Evolutionary conservation across 2,329 filamentous ascomycete genomes (phyloP).

Genomic region (Clonostachys solani): DNA sequence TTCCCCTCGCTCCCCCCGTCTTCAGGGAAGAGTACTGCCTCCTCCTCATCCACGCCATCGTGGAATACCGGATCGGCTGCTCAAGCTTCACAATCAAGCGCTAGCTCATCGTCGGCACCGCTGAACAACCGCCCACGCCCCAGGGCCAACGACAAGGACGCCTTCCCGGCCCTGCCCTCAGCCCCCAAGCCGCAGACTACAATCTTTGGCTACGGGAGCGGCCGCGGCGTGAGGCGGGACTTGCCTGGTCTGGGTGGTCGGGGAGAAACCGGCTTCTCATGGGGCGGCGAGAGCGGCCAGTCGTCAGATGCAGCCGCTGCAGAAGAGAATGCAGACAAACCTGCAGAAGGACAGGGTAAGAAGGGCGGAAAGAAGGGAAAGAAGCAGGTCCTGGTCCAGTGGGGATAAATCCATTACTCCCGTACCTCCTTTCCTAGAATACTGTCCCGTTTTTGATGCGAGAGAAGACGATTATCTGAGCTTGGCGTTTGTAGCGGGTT

Average conservation of each 20-base stretch:
- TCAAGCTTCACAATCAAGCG: background rate
- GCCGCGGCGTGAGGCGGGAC: conserved; percentile 50
- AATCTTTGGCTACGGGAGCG: conserved; percentile 56
- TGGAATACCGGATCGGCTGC: conserved; percentile 12
- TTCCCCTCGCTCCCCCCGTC: conserved; percentile 32
- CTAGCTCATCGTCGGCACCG: background rate
- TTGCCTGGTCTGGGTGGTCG: conserved; percentile 22
- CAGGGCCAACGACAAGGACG: conserved; percentile 41
- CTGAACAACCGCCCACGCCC: conserved; percentile 6
- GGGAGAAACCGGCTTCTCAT: conserved; percentile 43
- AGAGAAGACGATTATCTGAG: too few relatives aligned
- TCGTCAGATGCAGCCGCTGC: conserved; percentile 13
- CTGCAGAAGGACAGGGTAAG: conserved; percentile 35
- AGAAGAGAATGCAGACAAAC: conserved; percentile 18
- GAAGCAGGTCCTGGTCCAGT: conserved; percentile 57
- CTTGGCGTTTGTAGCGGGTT: too few relatives aligned
- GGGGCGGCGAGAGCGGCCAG: conserved; percentile 28
- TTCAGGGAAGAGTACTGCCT: background rate
- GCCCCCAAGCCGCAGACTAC: conserved; percentile 66
- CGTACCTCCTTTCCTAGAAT: too few relatives aligned
- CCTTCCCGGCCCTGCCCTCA: conserved; percentile 78
- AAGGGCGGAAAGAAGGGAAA: conserved; percentile 57
- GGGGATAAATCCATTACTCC: conserved; percentile 32
- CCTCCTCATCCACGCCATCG: conserved; percentile 4
- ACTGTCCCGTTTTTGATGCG: too few relatives aligned